These are phyloP conservation scores for Brassica nigra DNA, from an alignment of 345 rosid species.

Conservation along the genomic window DNA sequence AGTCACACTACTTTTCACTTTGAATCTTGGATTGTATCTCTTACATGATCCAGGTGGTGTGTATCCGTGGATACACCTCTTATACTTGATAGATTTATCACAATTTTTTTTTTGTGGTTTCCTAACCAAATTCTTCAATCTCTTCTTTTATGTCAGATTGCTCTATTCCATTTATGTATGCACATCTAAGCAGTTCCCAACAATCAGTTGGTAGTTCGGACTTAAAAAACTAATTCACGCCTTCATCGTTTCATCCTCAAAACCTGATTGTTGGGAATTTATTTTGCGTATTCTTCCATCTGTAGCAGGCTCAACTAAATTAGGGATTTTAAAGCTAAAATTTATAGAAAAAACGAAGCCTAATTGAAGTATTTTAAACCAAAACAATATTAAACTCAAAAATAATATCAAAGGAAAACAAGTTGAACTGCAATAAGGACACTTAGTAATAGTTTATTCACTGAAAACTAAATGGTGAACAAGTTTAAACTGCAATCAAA, in stretches of 20 bases:
- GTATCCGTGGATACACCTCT: too few species aligned
- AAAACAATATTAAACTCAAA: neutral
- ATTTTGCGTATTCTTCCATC: neutral
- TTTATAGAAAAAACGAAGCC: neutral
- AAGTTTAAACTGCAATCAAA: neutral
- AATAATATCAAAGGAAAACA: neutral
- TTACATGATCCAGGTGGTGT: too few species aligned
- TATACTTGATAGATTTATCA: neutral
- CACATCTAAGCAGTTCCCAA: neutral
- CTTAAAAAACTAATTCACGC: neutral
- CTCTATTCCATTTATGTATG: neutral
- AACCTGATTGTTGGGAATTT: neutral
- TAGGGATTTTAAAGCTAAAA: neutral
- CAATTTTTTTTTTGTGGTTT: neutral
- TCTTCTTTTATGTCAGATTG: neutral
- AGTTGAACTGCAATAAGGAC: neutral
- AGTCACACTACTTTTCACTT: too few species aligned
- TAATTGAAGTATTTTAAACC: neutral
- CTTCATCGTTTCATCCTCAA: constrained; percentile 1
- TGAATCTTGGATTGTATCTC: too few species aligned
- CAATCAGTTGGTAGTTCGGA: neutral
- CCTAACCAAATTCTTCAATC: neutral
- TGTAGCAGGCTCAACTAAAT: neutral
- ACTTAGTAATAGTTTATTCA: neutral
- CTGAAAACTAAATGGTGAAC: neutral